phyloP scores from a whole-genome alignment of 441 rosid species.

The Bocquillonia castaneifolia region DNA sequence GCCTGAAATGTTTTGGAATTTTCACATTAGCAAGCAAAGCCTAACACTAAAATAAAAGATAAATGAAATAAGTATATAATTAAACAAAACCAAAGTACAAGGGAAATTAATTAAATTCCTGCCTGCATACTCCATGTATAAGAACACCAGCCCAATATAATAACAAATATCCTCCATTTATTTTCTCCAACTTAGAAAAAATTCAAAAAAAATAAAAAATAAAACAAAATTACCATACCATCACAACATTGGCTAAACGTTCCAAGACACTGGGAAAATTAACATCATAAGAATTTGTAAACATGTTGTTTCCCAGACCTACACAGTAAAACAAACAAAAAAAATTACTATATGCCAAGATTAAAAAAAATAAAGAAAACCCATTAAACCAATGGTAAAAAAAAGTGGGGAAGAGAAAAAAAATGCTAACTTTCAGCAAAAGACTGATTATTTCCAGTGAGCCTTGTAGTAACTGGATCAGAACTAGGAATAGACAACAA shows the following conservation, averaged over 20 bases:
- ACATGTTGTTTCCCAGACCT: conserved; percentile 4
- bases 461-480: conserved; percentile 44
- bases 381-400: not conserved
- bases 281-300: not conserved
- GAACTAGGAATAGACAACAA: conserved; percentile 66
- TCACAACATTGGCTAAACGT: conserved; percentile 30
- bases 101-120: too few relatives aligned
- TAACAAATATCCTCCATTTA: not conserved
- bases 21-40: conserved; percentile 17
- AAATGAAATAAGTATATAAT: not conserved
- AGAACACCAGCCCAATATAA: too few relatives aligned
- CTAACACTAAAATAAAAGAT: not conserved
- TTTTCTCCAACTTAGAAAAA: not conserved
- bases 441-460: conserved; percentile 61
- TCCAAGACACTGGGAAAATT: not conserved
- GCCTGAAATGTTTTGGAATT: conserved; percentile 48
- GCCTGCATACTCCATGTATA: too few relatives aligned
- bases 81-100: not conserved
- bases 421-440: conserved; percentile 53
- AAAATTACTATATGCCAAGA: not conserved
- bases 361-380: not conserved
- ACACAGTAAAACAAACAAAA: not conserved
- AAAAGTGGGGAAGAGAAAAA: not conserved
- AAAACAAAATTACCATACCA: conserved; percentile 38
- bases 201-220: not conserved